Evolutionary conservation across 306 rosid species (phyloP), one percentile per base, ranked within the genome.

Genomic region (Pterocarpus santalinus): DNA sequence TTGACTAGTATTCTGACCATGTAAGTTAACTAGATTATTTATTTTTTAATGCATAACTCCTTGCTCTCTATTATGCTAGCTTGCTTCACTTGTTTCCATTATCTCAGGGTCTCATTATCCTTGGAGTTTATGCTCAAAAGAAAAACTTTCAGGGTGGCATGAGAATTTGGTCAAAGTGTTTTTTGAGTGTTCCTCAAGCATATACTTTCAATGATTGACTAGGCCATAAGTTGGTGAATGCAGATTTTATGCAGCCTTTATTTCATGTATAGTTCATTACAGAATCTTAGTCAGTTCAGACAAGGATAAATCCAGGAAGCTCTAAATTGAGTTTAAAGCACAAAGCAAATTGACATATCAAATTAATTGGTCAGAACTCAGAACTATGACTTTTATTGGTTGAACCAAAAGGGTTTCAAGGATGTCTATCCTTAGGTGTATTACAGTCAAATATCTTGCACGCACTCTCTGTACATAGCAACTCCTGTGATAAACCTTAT

Each of bases 1-100:
- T 90, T 95, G 83, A 80, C 79, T 73, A 88, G 90, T 81, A 61
- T 95, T 85, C 89, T 95, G 12, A 87, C 93, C 83, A 86, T 88
- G 99, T 93, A 89, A 91, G 99, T 85, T 61, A 52, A 66, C 53
- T 81, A 22, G 28, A 22, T 57, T 47, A 10, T 15, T 69, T 60
- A 58, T 56, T 78, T 74, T 9, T 53, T 65, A 22, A 6, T 77
- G 38, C 58, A 3, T 22, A 60, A 53, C 51, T 53, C 4, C 8
- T 43, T 22, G 28, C 77, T 55, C 7, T 80, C 34, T 78, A 38
- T 17, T 38, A 41, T 52, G 58, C n/a, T 66, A 13, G 67, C 67
- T 32, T 69, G 66, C 60, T 69, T 73, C 61, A 49, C 61, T 16
- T 79, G 22, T 67, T 62, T 66, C 11, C 55, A 77, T 30, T 51